Percentiles rank a stretch among this genome's conserved stretches.
phyloP scores from a whole-genome alignment of 176 grass and related monocot genomes.

The Aechmea fasciata region DNA sequence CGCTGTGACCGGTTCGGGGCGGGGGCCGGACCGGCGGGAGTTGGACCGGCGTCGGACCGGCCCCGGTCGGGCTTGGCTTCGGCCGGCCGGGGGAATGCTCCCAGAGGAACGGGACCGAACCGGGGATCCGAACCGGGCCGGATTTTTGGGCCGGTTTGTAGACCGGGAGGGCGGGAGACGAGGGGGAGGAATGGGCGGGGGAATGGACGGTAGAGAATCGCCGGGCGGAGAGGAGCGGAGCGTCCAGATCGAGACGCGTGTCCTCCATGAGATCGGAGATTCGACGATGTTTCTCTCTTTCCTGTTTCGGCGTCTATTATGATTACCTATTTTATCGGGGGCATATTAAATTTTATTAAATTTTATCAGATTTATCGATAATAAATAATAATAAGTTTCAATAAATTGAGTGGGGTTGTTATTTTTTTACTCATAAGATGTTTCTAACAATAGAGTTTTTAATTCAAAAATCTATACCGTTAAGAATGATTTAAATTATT shows the following conservation, averaged over 20 bases:
- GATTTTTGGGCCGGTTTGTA: slow-evolving; percentile 46
- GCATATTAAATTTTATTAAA: too few relatives aligned
- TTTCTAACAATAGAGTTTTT: too few relatives aligned
- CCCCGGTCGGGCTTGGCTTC: slow-evolving; percentile 42
- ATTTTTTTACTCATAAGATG: too few relatives aligned
- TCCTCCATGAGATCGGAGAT: background rate
- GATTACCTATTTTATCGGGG: too few relatives aligned
- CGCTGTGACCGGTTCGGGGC: slow-evolving; percentile 15
- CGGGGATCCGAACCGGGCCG: slow-evolving; percentile 55
- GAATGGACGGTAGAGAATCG: slow-evolving; percentile 27
- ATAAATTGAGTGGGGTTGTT: too few relatives aligned
- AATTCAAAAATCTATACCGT: too few relatives aligned
- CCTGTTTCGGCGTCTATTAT: too few relatives aligned
- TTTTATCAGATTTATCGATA: too few relatives aligned
- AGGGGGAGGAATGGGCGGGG: slow-evolving; percentile 20
- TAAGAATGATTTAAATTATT: too few relatives aligned
- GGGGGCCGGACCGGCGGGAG: background rate
- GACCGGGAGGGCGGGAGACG: slow-evolving; percentile 26
- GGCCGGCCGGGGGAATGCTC: slow-evolving; percentile 68
- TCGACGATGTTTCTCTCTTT: too few relatives aligned
- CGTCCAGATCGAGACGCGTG: slow-evolving; percentile 55
- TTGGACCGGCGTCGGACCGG: slow-evolving; percentile 15
- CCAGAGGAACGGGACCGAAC: slow-evolving; percentile 74
- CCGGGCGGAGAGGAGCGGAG: slow-evolving; percentile 62
- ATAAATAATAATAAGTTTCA: too few relatives aligned